phyloP scores from a whole-genome alignment of 257 asterid species.

The Craterostigma plantagineum region DNA sequence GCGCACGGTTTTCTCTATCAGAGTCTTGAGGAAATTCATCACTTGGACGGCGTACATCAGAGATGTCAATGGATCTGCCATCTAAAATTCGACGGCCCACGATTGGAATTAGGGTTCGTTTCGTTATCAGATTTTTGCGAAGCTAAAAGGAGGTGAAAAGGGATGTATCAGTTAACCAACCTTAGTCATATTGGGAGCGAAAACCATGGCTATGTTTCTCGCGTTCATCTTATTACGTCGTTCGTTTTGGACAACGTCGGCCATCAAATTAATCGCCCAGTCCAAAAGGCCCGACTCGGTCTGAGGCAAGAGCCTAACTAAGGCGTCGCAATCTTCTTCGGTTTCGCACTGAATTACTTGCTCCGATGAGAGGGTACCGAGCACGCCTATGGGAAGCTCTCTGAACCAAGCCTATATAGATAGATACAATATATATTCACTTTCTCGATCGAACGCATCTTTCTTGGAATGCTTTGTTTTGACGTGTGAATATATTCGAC shows the following conservation, averaged over 20 bases:
- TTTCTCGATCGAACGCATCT: neutral
- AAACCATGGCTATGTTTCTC: slow-evolving; percentile 90
- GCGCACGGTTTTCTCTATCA: slow-evolving; percentile 60
- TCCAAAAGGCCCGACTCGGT: slow-evolving; percentile 72
- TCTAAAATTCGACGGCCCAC: no score
- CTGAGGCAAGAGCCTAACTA: slow-evolving; percentile 74
- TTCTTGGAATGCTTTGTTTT: neutral
- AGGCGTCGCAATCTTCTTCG: slow-evolving; percentile 57
- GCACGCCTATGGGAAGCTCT: slow-evolving; percentile 80
- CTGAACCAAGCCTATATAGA: slow-evolving; percentile 86
- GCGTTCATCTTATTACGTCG: slow-evolving; percentile 81
- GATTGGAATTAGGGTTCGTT: no score
- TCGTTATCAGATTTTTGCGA: no score
- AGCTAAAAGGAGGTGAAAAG: no score
- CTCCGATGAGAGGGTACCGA: slow-evolving; percentile 79
- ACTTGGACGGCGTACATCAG: slow-evolving; percentile 90
- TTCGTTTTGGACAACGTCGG: slow-evolving; percentile 83
- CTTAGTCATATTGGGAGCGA: slow-evolving; percentile 99
- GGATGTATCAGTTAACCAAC: no score
- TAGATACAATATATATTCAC: no score
- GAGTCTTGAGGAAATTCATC: slow-evolving; percentile 80
- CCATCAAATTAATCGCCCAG: slow-evolving; percentile 93
- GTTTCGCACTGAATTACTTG: slow-evolving; percentile 86
- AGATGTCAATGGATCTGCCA: slow-evolving; percentile 85
- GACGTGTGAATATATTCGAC: no score